phyloP scores from a whole-genome alignment of 257 asterid genomes.

The Craterostigma plantagineum region DNA sequence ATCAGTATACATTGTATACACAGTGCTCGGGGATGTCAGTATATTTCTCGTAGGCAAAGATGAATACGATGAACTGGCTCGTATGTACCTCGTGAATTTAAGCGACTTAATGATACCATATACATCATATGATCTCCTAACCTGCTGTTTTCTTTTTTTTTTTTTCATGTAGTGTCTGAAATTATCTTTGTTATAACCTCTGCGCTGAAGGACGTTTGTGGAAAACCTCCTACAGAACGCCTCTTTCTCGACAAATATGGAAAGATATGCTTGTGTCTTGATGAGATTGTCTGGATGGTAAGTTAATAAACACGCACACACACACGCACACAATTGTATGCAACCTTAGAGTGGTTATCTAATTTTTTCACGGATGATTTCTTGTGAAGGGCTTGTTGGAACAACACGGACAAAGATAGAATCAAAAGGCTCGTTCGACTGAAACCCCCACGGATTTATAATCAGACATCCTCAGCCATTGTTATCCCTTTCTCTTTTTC shows the following conservation, averaged over 20 bases:
- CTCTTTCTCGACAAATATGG: constrained; percentile 93
- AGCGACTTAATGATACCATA: too few relatives aligned
- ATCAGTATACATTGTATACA: constrained; percentile 80
- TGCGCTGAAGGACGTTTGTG: constrained; percentile 88
- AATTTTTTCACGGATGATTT: not conserved
- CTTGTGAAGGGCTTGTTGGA: constrained; percentile 33
- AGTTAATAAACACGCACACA: too few relatives aligned
- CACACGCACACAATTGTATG: not conserved
- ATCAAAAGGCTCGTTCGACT: constrained; percentile 34
- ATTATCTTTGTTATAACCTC: constrained; percentile 79
- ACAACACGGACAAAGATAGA: constrained; percentile 48
- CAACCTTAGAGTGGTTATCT: not conserved
- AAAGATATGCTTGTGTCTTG: constrained; percentile 85
- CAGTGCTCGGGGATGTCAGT: constrained; percentile 87
- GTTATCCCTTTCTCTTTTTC: too few relatives aligned
- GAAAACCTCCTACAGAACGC: constrained; percentile 79
- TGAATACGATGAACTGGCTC: constrained; percentile 83
- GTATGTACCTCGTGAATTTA: constrained; percentile 57
- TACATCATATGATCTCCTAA: too few relatives aligned
- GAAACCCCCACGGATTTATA: constrained; percentile 37
- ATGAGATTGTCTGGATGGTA: constrained; percentile 97
- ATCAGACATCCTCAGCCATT: not conserved
- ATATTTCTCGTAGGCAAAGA: constrained; percentile 88
- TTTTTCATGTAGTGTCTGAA: constrained; percentile 43
- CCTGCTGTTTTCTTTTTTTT: constrained; percentile 1